A percentile compares a stretch with the other conserved stretches of the same genome.
phyloP scores from a whole-genome alignment of 176 grass and related monocot species.

The Sorghum bicolor region Sorghum_bicolor_NCBIv3 NC_012878.2:32805501-32806000 shows the following conservation, averaged over 20 bases:
- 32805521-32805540: background rate
- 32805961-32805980: background rate
- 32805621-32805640: background rate
- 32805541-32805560: background rate
- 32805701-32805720: background rate
- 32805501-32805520: conserved; percentile 3
- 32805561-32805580: background rate
- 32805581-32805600: background rate
- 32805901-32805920: background rate
- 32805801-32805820: background rate
- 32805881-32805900: background rate
- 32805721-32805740: background rate
- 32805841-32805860: background rate
- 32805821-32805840: background rate
- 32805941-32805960: background rate
- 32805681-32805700: background rate
- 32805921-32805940: background rate
- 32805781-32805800: background rate
- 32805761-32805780: background rate
- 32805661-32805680: background rate
- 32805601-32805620: background rate
- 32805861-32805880: background rate
- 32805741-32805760: background rate
- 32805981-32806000: background rate
- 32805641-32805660: background rate